Evolutionary conservation across 169 alveolate genomes (phyloP).

Genomic region (Plasmodium coatneyi): DNA sequence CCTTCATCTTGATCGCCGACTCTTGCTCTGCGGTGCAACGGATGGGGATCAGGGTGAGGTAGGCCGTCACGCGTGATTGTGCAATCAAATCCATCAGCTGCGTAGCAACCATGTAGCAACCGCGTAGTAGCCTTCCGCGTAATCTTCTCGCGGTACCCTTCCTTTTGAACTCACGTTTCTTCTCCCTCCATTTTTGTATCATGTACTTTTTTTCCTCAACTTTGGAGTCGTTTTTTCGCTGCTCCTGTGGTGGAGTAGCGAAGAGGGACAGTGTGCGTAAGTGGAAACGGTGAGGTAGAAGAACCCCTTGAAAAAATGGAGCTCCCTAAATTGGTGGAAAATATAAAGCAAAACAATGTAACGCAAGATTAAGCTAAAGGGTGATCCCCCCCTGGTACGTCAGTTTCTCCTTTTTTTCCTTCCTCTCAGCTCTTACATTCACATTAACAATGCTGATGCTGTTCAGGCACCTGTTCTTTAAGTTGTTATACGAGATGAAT

Average conservation of each 20-base stretch:
- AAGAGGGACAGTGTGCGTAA: background rate
- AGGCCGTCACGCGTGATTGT: background rate
- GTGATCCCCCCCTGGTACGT: background rate
- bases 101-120: background rate
- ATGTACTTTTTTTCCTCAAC: conserved; percentile 44
- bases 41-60: background rate
- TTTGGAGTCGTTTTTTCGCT: conserved; percentile 38
- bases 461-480: conserved; percentile 33
- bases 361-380: background rate
- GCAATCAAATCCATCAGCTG: background rate
- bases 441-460: conserved; percentile 40
- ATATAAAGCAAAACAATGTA: background rate
- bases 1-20: conserved; percentile 30
- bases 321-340: background rate
- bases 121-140: background rate
- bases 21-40: conserved; percentile 44
- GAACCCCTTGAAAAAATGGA: background rate
- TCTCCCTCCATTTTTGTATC: conserved; percentile 61
- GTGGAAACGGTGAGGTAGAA: too few relatives aligned
- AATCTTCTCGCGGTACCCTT: background rate
- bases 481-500: conserved; percentile 10
- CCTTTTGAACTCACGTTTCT: conserved; percentile 19
- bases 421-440: conserved; percentile 17
- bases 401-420: background rate
- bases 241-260: conserved; percentile 11